Conservation (phyloP, 441 rosid species). For the Bruguiera hainesii region DNA sequence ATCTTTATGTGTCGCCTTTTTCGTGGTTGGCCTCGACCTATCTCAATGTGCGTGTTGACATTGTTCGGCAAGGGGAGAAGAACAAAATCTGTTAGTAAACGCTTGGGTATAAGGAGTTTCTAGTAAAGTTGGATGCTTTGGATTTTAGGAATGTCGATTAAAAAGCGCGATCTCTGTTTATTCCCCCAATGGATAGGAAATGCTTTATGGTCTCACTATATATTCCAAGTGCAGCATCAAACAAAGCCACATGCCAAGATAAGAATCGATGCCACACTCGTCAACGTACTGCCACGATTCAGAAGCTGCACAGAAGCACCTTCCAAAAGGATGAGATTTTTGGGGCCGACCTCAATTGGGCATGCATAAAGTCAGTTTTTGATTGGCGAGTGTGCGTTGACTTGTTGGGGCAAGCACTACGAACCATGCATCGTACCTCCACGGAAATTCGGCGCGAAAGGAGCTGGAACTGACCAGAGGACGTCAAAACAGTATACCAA, state of each 20-base stretch:
- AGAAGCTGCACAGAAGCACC: no score
- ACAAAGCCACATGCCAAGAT: not conserved
- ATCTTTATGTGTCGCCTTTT: not conserved
- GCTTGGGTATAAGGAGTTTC: not conserved
- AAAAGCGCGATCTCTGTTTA: not conserved
- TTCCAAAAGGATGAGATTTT: not conserved
- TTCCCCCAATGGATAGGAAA: not conserved
- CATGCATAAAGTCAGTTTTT: no score
- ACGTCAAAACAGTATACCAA: not conserved
- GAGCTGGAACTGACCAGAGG: not conserved
- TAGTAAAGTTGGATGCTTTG: not conserved
- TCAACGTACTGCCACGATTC: no score
- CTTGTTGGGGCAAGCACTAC: not conserved
- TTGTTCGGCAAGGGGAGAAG: not conserved
- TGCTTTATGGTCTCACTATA: not conserved
- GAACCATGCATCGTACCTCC: not conserved
- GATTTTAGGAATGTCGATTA: not conserved
- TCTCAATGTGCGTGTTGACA: not conserved
- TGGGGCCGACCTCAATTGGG: not conserved
- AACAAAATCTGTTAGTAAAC: not conserved
- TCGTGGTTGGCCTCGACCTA: not conserved
- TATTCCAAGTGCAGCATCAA: not conserved
- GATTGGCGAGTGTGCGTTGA: not conserved
- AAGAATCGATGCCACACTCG: not conserved
- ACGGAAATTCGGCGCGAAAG: not conserved